Evolutionary conservation across 208 protist species (phyloP).

Genomic region (Trypanosoma rangeli): DNA sequence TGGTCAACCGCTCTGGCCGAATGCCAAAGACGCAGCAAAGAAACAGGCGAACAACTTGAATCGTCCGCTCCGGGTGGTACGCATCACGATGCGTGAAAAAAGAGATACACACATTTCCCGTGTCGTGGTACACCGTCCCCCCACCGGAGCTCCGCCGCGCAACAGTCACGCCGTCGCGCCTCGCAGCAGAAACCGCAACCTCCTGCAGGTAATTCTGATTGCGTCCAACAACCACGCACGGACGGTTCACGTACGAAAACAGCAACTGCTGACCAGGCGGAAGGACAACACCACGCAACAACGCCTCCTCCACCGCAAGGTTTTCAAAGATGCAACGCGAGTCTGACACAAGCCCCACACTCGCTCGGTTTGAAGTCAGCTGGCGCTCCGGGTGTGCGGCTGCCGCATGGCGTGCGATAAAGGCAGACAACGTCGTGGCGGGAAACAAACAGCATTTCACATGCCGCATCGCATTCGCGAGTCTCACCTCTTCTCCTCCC

Average conservation of each 20-base stretch:
- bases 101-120: conserved; percentile 78
- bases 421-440: conserved; percentile 5
- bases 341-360: conserved; percentile 42
- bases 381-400: conserved; percentile 2
- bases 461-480: conserved; percentile 6
- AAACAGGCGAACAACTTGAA: conserved; percentile 61
- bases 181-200: conserved; percentile 44
- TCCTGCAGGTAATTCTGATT: conserved; percentile 85
- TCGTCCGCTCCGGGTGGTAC: conserved; percentile 74
- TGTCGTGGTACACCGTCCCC: conserved; percentile 85
- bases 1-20: conserved; percentile 45
- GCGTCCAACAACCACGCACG: conserved; percentile 82
- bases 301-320: conserved; percentile 68
- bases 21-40: conserved; percentile 46
- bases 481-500: background rate
- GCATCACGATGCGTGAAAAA: conserved; percentile 71
- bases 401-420: conserved; percentile 13
- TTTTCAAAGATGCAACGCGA: conserved; percentile 69
- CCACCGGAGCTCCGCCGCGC: conserved; percentile 79
- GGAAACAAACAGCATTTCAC: conserved; percentile 8
- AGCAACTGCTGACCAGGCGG: conserved; percentile 36
- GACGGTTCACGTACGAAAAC: conserved; percentile 74
- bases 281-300: conserved; percentile 59
- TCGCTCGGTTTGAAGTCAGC: background rate
- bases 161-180: conserved; percentile 48